Evolutionary conservation across 805 yeast species (phyloP).

Genomic region (Candida succiphila): DNA sequence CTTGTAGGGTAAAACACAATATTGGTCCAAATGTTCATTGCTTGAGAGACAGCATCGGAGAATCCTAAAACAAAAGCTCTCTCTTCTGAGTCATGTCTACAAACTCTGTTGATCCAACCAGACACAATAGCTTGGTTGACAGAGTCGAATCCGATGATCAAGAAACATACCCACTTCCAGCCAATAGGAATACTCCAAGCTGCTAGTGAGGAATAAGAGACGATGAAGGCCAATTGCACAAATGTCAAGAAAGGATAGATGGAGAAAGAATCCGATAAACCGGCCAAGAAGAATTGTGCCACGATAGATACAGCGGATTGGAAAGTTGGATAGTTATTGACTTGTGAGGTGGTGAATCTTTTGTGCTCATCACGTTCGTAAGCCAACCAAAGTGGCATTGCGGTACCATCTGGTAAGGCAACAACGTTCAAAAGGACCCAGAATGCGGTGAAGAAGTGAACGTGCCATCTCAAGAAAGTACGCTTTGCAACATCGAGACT

Average conservation of each 20-base stretch:
- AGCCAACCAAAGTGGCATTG: constrained; percentile 28
- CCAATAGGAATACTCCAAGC: constrained; percentile 32
- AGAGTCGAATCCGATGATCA: constrained; percentile 24
- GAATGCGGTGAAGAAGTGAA: constrained; percentile 41
- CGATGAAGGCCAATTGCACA: constrained; percentile 22
- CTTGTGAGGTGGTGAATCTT: constrained; percentile 22
- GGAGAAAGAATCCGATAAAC: constrained; percentile 26
- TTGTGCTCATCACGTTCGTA: constrained; percentile 13
- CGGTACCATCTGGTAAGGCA: constrained; percentile 30
- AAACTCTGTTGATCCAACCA: constrained; percentile 29
- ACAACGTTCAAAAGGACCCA: constrained; percentile 34
- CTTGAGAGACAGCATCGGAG: constrained; percentile 27
- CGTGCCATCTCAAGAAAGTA: constrained; percentile 44
- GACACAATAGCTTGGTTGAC: constrained; percentile 30
- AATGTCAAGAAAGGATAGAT: constrained; percentile 26
- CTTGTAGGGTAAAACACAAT: constrained; percentile 32
- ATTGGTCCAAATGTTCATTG: constrained; percentile 36
- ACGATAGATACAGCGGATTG: constrained; percentile 31
- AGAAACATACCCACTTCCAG: constrained; percentile 29
- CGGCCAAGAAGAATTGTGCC: constrained; percentile 28
- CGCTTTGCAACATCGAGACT: constrained; percentile 31
- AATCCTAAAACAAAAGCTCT: constrained; percentile 48
- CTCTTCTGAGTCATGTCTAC: constrained; percentile 47
- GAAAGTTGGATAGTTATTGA: constrained; percentile 30
- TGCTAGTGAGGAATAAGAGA: constrained; percentile 26